phyloP scores from a whole-genome alignment of 768 basidiomycete genomes.

The Lactifluus echinatus region DNA sequence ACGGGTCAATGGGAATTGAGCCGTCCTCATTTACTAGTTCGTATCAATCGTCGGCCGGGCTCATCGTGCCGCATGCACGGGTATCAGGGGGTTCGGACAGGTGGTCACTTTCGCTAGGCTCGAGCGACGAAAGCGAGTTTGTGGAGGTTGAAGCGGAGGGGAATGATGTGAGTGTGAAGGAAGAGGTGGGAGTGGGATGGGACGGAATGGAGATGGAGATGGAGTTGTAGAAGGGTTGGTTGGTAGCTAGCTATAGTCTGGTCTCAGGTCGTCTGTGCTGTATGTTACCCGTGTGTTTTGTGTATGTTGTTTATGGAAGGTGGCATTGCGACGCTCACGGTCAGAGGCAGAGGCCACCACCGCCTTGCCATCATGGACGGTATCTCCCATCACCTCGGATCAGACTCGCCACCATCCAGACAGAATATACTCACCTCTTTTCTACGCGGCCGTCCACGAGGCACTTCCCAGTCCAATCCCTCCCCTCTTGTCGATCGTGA shows the following conservation, averaged over 20 bases:
- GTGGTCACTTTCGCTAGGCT: slow-evolving; percentile 29
- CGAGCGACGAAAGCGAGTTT: slow-evolving; percentile 29
- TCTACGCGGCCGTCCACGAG: slow-evolving; percentile 60
- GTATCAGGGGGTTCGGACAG: slow-evolving; percentile 26
- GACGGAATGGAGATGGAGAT: slow-evolving; percentile 57
- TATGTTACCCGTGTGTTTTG: too few species aligned
- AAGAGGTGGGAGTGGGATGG: slow-evolving; percentile 37
- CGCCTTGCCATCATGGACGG: neutral
- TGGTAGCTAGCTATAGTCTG: too few species aligned
- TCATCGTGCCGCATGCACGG: slow-evolving; percentile 2
- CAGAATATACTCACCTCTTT: slow-evolving; percentile 66
- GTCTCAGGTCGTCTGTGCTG: too few species aligned
- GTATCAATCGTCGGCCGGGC: slow-evolving; percentile 8
- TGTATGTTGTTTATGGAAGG: too few species aligned
- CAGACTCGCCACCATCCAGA: slow-evolving; percentile 31
- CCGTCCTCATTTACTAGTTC: slow-evolving; percentile 24
- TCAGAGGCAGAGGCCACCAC: too few species aligned
- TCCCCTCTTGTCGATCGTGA: slow-evolving; percentile 31
- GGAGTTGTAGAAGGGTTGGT: slow-evolving; percentile 47
- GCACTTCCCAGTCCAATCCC: slow-evolving; percentile 50
- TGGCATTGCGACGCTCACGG: too few species aligned
- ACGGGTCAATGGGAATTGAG: slow-evolving; percentile 32
- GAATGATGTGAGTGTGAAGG: slow-evolving; percentile 35
- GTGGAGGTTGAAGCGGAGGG: slow-evolving; percentile 24
- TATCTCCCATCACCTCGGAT: slow-evolving; percentile 1